Evolutionary conservation across 1,284 basidiomycete species (phyloP).

Genomic region (Irpex lacteus): DNA sequence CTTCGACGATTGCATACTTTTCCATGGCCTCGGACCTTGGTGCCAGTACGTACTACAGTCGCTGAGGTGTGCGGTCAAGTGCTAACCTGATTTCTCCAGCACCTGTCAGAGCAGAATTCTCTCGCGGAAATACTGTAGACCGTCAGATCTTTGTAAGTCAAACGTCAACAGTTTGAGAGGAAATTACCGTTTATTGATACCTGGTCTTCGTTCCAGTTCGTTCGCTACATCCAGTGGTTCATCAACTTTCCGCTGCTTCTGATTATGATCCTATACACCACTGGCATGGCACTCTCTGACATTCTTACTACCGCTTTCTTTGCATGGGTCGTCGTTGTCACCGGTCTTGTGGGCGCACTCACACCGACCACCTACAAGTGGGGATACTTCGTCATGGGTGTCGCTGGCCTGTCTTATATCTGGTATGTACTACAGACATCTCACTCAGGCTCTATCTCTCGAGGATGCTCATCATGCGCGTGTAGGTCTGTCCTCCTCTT

Average conservation of each 20-base stretch:
- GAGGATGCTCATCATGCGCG: not conserved
- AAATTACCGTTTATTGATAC: not conserved
- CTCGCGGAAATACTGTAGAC: conserved; percentile 22
- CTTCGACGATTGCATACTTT: conserved; percentile 46
- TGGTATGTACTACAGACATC: conserved; percentile 32
- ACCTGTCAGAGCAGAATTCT: conserved; percentile 42
- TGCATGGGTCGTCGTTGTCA: conserved; percentile 47
- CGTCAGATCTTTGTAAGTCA: conserved; percentile 51
- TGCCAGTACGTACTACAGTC: conserved; percentile 20
- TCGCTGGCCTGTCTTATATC: conserved; percentile 44
- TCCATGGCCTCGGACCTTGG: conserved; percentile 61
- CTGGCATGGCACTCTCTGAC: conserved; percentile 49
- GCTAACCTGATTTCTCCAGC: conserved; percentile 16
- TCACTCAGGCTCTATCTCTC: not conserved
- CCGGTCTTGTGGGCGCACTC: conserved; percentile 51
- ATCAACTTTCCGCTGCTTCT: conserved; percentile 59
- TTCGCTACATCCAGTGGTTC: conserved; percentile 57
- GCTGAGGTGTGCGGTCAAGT: not conserved
- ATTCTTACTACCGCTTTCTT: conserved; percentile 58
- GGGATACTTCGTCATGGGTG: conserved; percentile 47
- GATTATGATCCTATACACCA: conserved; percentile 47
- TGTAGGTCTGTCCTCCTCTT: conserved; percentile 31
- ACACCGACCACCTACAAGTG: conserved; percentile 51
- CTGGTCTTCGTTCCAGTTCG: conserved; percentile 29
- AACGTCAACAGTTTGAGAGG: not conserved